phyloP scores from a whole-genome alignment of 2,329 filamentous ascomycete genomes.

The Colletotrichum sublineola region DNA sequence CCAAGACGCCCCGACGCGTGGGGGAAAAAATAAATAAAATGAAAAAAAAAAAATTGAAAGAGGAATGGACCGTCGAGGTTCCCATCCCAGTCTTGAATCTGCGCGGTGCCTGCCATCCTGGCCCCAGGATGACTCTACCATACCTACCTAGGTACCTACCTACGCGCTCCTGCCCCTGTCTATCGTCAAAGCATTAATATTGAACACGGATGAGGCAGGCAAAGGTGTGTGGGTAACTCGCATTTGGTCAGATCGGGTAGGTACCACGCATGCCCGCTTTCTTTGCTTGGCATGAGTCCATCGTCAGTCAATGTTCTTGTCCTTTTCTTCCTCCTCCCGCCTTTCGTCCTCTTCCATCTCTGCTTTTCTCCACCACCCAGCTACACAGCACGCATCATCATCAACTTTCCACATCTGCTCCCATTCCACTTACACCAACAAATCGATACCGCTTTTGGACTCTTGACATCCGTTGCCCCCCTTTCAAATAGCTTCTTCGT shows the following conservation, averaged over 20 bases:
- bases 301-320: slow-evolving; percentile 8
- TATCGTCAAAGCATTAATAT: background rate
- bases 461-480: background rate
- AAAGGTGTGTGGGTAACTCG: background rate
- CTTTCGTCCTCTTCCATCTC: slow-evolving; percentile 4
- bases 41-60: background rate
- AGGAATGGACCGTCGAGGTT: slow-evolving; percentile 5
- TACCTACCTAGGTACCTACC: background rate
- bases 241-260: slow-evolving; percentile 11
- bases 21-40: too few relatives aligned
- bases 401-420: background rate
- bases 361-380: slow-evolving; percentile 18
- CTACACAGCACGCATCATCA: slow-evolving; percentile 12
- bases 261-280: slow-evolving; percentile 11
- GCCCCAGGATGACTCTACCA: background rate
- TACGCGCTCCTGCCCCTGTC: slow-evolving; percentile 14
- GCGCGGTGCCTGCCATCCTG: slow-evolving; percentile 17
- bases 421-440: slow-evolving; percentile 28
- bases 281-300: slow-evolving; percentile 27
- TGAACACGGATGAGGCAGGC: slow-evolving; percentile 9
- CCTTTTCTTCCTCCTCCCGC: slow-evolving; percentile 15
- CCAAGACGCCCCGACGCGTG: background rate
- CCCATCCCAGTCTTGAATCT: background rate
- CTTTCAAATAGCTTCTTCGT: slow-evolving; percentile 8
- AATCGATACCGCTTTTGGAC: slow-evolving; percentile 4